phyloP scores from a whole-genome alignment of 371 early-diverging fungal genomes.

The Lichtheimia ramosa region DNA sequence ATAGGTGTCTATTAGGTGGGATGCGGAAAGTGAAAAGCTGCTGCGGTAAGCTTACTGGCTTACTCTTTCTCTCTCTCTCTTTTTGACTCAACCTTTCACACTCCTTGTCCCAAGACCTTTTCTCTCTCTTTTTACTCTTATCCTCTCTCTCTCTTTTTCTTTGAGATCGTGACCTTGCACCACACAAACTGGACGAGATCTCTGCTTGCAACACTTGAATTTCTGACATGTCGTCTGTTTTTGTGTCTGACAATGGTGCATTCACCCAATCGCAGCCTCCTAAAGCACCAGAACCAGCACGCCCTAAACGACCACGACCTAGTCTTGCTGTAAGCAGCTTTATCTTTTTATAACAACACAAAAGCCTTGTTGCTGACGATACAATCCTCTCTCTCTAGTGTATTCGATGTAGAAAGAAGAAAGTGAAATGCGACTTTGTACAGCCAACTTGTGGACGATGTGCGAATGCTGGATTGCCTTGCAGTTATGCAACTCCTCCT shows the following conservation, averaged over 20 bases:
- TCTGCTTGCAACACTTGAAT: no score
- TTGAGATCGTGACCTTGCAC: no score
- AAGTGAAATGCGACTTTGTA: slow-evolving; percentile 66
- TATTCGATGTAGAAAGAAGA: slow-evolving; percentile 65
- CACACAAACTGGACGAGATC: no score
- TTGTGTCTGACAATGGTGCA: slow-evolving; percentile 16
- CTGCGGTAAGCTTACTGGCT: no score
- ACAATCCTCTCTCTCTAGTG: slow-evolving; percentile 23
- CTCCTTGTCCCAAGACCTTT: no score
- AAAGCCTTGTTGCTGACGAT: neutral
- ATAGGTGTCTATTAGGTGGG: no score
- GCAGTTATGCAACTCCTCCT: slow-evolving; percentile 55
- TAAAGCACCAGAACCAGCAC: slow-evolving; percentile 18
- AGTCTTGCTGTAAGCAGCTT: slow-evolving; percentile 21
- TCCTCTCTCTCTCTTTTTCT: no score
- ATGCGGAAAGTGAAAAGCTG: no score
- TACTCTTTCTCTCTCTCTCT: no score
- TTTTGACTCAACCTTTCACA: no score
- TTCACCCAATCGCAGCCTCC: slow-evolving; percentile 14
- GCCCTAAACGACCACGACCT: slow-evolving; percentile 21
- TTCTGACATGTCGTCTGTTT: slow-evolving; percentile 11
- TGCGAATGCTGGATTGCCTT: slow-evolving; percentile 52
- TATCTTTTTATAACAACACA: neutral
- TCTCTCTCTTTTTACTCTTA: no score
- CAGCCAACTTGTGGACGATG: slow-evolving; percentile 67